Evolutionary conservation across 106 monocot species (phyloP).

Genomic region (Dioscorea dumetorum): DNA sequence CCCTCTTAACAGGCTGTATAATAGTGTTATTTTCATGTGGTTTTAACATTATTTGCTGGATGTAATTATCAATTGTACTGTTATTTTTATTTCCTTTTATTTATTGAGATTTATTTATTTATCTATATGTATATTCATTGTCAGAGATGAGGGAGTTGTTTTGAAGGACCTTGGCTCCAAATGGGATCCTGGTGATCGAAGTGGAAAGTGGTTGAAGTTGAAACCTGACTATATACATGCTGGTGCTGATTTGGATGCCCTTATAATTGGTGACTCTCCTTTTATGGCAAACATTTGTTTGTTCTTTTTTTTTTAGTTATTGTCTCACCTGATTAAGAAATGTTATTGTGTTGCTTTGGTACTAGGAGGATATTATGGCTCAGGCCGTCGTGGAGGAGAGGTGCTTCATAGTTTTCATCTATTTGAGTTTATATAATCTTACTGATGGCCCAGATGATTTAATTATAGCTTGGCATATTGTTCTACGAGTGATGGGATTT

Average conservation of each 20-base stretch:
- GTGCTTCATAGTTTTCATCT: conserved; percentile 15
- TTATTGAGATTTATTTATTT: too few species aligned
- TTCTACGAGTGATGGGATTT: too few species aligned
- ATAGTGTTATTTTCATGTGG: too few species aligned
- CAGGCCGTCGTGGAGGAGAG: conserved; percentile 94
- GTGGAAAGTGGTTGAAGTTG: conserved; percentile 97
- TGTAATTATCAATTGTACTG: too few species aligned
- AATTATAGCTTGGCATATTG: too few species aligned
- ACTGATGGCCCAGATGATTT: too few species aligned
- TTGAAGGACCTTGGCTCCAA: conserved; percentile 90
- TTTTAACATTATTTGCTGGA: too few species aligned
- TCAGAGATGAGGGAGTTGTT: conserved; percentile 90
- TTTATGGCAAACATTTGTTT: not conserved
- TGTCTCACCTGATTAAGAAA: not conserved
- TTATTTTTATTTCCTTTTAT: too few species aligned
- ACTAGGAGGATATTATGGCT: conserved; percentile 95
- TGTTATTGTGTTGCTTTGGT: conserved; percentile 11
- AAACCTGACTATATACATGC: conserved; percentile 98
- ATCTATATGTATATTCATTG: not conserved
- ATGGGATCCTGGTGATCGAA: conserved; percentile 95
- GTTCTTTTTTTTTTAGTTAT: not conserved
- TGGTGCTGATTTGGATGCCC: conserved; percentile 91
- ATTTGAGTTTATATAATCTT: too few species aligned
- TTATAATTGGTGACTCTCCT: conserved; percentile 69
- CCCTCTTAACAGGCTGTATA: too few species aligned